Base-by-base conservation (phyloP, 2,329 filamentous ascomycete genomes). In the Tolypocladium nubicola region DNA sequence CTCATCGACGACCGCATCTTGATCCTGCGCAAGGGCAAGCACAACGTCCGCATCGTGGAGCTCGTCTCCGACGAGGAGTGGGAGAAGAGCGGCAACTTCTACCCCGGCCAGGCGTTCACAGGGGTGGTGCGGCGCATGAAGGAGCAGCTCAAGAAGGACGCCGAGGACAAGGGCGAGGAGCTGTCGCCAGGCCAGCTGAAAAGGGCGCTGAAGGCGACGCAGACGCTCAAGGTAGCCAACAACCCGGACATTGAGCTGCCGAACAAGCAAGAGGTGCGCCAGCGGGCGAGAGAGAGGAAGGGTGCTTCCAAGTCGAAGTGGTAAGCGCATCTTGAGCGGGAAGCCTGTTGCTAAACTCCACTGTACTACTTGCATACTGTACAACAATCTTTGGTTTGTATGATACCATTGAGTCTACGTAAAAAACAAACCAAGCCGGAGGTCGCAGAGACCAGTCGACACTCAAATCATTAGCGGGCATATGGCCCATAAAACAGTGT, bases 21-120 rank as follows among this genome's bases (percentile, higher is more conserved):
- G 61, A 78, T 87, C 62, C 72, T 87, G 56, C 81, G 84, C 61
- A 82, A 79, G 65, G 83, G 83, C 62, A 86, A 85, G 72, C 79
- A 84, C 70, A 83, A 85, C 60, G 69, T 87, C 52, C 79, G 82
- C 52, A 77, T 86, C 61, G 75, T 87, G 55, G 75, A 85, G 69
- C 74, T 87, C 60, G 73, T 87, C 37, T 73, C 70, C 60, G 81
- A 87, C 64, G 73, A 80, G 52, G 77, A 78, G 59, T 85, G 79
- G 76, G 64, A 69, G 47, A 65, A 62, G 5, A 77, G 73, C 57
- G 81, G 81, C 35, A 58, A 72, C 60, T 70, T 70, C 21, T 85
- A 85, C 66, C 76, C 79, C 1, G 82, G 82, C 50, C 72, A 83
- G 70, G 74, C 78, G 0, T 73, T 65, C 62, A 80, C 75, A 9